These are phyloP conservation scores for Casuarina cunninghamiana DNA, from an alignment of 306 rosid genomes.

Conservation along the genomic window DNA sequence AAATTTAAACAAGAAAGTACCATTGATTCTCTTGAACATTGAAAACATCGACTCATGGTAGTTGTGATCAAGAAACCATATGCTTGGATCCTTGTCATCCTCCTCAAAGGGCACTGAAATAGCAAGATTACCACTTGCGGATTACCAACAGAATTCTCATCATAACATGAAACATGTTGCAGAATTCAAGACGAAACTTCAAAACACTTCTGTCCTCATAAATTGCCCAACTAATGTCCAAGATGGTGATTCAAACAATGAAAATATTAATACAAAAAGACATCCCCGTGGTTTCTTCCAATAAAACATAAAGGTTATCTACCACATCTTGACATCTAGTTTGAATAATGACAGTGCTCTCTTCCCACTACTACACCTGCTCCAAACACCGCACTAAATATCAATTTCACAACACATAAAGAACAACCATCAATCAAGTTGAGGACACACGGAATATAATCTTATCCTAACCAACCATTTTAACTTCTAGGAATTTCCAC, in stretches of 20 bases:
- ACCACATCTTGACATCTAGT: background rate
- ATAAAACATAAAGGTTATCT: background rate
- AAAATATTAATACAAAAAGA: background rate
- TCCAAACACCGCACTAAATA: background rate
- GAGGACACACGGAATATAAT: background rate
- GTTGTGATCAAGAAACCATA: constrained; percentile 95
- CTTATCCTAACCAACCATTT: background rate
- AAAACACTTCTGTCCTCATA: background rate
- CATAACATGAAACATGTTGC: background rate
- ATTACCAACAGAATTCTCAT: background rate
- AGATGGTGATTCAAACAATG: background rate
- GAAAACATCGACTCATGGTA: constrained; percentile 91
- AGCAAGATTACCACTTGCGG: background rate
- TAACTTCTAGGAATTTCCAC: background rate
- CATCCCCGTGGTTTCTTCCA: background rate
- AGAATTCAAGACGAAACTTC: background rate
- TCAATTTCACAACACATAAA: background rate
- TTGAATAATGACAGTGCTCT: background rate
- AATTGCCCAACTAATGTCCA: background rate
- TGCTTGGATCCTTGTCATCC: constrained; percentile 87
- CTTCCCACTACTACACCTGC: constrained; percentile 1
- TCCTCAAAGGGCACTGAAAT: constrained; percentile 90
- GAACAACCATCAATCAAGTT: background rate
- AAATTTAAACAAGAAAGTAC: constrained; percentile 30
- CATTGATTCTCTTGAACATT: constrained; percentile 96